These are phyloP conservation scores for Acanthamoeba divionensis DNA, from an alignment of 208 protist genomes.

Conservation along the genomic window DNA sequence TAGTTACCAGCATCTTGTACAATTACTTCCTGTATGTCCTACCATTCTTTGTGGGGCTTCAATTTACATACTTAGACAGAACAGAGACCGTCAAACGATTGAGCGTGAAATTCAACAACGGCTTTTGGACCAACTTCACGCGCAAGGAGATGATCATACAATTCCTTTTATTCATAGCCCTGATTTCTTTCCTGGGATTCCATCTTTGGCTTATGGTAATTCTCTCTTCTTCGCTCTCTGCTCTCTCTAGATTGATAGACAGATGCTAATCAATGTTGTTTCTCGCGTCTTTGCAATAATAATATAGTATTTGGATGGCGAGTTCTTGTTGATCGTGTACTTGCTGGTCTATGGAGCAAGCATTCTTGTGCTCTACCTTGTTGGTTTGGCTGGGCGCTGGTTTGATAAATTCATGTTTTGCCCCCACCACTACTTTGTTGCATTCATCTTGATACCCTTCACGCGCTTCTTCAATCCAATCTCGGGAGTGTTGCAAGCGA, in stretches of 20 bases:
- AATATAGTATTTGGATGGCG: background rate
- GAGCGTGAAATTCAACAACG: background rate
- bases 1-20: background rate
- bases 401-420: background rate
- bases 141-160: background rate
- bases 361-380: background rate
- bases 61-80: background rate
- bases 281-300: background rate
- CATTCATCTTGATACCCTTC: background rate
- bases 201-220: constrained; percentile 42
- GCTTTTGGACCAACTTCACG: background rate
- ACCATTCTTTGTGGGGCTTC: constrained; percentile 45
- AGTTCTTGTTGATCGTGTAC: background rate
- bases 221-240: background rate
- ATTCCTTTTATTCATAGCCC: background rate
- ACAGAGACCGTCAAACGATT: background rate
- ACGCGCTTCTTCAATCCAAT: constrained; percentile 50
- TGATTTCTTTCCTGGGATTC: constrained; percentile 1
- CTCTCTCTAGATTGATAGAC: background rate
- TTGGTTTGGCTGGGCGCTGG: constrained; percentile 6
- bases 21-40: constrained; percentile 49
- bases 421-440: constrained; percentile 43
- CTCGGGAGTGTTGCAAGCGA: background rate
- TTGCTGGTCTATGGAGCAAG: background rate
- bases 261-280: background rate